phyloP scores from a whole-genome alignment of 768 basidiomycete genomes.

The Hygrophorus russula region DNA sequence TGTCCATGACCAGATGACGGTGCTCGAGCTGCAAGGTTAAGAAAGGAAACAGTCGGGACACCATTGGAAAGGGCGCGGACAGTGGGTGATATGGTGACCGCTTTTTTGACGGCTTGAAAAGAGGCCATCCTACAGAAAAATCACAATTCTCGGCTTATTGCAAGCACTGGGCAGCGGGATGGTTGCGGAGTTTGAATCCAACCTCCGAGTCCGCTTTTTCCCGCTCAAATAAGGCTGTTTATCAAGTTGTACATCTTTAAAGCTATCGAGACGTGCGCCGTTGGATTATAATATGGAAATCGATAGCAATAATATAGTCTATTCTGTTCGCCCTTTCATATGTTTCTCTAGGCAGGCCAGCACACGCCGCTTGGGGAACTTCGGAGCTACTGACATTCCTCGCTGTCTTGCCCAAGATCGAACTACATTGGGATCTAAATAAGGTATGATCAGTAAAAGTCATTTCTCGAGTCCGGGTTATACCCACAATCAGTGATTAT shows the following conservation, averaged over 20 bases:
- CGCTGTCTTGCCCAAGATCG: constrained; percentile 45
- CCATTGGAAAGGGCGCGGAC: constrained; percentile 72
- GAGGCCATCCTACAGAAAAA: constrained; percentile 45
- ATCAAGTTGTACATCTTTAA: too few species aligned
- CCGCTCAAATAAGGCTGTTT: too few species aligned
- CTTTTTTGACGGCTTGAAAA: constrained; percentile 69
- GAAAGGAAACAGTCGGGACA: constrained; percentile 61
- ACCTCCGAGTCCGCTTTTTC: too few species aligned
- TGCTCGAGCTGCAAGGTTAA: constrained; percentile 65
- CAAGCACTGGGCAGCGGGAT: constrained; percentile 12
- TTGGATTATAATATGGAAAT: too few species aligned
- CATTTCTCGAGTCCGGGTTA: too few species aligned
- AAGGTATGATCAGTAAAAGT: constrained; percentile 37
- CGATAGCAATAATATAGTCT: too few species aligned
- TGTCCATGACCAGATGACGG: constrained; percentile 41
- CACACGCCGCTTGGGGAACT: constrained; percentile 47
- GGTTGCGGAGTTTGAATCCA: constrained; percentile 12
- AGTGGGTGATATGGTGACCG: constrained; percentile 72
- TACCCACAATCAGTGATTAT: too few species aligned
- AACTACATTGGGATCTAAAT: constrained; percentile 41
- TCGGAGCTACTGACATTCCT: constrained; percentile 41
- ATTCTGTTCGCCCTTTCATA: constrained; percentile 11
- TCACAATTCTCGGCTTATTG: constrained; percentile 15
- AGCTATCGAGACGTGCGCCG: too few species aligned
- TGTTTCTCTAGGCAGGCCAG: constrained; percentile 51